Conservation (phyloP, 176 grass and related monocot species). For the Aegilops umbellulata region DNA sequence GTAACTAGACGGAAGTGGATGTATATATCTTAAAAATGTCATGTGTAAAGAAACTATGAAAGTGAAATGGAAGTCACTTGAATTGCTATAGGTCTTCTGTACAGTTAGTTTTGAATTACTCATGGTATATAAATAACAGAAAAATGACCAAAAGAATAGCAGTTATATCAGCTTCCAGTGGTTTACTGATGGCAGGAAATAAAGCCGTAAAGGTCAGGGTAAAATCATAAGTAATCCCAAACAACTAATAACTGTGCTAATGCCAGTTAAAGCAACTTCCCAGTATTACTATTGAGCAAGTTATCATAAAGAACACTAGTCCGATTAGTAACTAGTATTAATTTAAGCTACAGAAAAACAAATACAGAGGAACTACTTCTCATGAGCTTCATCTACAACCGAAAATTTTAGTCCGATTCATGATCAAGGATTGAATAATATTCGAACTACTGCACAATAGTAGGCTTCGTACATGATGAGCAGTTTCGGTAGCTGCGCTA, state of each 20-base stretch:
- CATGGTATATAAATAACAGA: not conserved
- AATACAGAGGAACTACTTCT: not conserved
- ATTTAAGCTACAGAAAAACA: constrained; percentile 18
- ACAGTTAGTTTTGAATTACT: constrained; percentile 13
- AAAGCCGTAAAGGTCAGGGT: not conserved
- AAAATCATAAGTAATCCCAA: constrained; percentile 1
- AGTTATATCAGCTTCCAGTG: not conserved
- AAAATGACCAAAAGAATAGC: not conserved
- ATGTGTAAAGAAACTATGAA: not conserved
- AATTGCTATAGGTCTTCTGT: not conserved
- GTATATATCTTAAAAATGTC: not conserved
- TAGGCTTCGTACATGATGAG: constrained; percentile 61
- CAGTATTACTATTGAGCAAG: not conserved
- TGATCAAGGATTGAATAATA: constrained; percentile 4
- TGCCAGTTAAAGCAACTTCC: not conserved
- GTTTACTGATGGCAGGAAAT: not conserved
- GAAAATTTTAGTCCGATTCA: not conserved
- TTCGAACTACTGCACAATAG: constrained; percentile 18
- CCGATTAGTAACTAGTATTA: not conserved
- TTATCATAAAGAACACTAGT: not conserved
- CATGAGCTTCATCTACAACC: not conserved
- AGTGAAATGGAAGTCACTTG: not conserved
- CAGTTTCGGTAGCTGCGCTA: constrained; percentile 50
- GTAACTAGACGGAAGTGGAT: constrained; percentile 1
- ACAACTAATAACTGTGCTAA: not conserved